phyloP scores from a whole-genome alignment of 768 basidiomycete species.

The Lanmaoa rubissima region DNA sequence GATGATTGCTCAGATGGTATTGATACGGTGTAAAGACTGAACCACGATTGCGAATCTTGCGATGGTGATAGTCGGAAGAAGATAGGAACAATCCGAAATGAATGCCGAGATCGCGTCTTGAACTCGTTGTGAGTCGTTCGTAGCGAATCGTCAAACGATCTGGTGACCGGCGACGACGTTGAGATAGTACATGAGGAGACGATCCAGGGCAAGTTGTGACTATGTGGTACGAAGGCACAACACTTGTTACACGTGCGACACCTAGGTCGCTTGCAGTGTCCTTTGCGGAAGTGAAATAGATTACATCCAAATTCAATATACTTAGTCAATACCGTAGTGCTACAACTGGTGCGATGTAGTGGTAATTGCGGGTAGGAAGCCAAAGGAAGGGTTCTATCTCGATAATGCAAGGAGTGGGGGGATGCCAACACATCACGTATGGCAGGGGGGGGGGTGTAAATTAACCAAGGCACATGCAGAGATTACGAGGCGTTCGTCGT shows the following conservation, averaged over 20 bases:
- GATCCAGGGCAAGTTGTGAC: too few relatives aligned
- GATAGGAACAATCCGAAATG: not conserved
- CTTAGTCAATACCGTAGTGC: slow-evolving; percentile 14
- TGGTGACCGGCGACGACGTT: too few relatives aligned
- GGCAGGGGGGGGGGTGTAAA: not conserved
- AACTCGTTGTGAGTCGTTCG: not conserved
- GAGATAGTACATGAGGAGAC: too few relatives aligned
- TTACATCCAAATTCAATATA: slow-evolving; percentile 18
- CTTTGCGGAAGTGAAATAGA: not conserved
- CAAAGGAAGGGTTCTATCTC: not conserved
- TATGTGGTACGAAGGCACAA: not conserved
- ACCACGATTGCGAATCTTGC: not conserved
- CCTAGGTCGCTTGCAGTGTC: not conserved
- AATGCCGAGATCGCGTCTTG: not conserved
- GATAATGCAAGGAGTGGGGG: slow-evolving; percentile 12
- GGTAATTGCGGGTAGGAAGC: not conserved
- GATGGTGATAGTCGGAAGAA: not conserved
- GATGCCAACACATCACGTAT: not conserved
- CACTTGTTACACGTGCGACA: not conserved
- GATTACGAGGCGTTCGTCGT: slow-evolving; percentile 1
- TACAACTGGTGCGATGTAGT: slow-evolving; percentile 16
- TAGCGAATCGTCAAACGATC: not conserved
- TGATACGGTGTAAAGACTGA: not conserved
- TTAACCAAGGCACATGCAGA: not conserved
- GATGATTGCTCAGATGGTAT: not conserved